These are phyloP conservation scores for Lithospermum erythrorhizon DNA, from an alignment of 257 asterid genomes.

Conservation along the genomic window DNA sequence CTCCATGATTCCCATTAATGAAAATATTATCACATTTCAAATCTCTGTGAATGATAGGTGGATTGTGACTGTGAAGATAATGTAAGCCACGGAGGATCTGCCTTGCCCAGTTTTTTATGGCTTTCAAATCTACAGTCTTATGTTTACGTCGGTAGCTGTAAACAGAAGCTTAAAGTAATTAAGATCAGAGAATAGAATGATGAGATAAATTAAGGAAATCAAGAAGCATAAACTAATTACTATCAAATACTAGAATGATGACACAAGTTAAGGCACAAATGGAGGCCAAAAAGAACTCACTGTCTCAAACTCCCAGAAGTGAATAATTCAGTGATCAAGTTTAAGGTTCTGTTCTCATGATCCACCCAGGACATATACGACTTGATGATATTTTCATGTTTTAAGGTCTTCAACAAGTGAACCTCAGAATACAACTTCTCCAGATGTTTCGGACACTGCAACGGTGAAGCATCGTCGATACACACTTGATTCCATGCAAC, in stretches of 20 bases:
- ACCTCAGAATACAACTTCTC: conserved; percentile 19
- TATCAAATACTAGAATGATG: background rate
- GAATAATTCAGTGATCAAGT: conserved; percentile 30
- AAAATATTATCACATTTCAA: conserved; percentile 25
- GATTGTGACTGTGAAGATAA: conserved; percentile 17
- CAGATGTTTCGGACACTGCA: background rate
- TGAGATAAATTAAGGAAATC: background rate
- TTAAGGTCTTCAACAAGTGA: conserved; percentile 19
- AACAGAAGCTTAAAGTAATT: background rate
- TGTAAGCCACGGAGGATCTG: conserved; percentile 19
- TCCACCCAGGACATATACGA: conserved; percentile 33
- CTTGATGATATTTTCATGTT: conserved; percentile 30
- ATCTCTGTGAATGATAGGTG: conserved; percentile 23
- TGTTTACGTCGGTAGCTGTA: conserved; percentile 14
- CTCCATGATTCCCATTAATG: conserved; percentile 21
- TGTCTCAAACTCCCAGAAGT: conserved; percentile 27
- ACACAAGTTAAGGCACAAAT: background rate
- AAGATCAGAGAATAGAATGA: background rate
- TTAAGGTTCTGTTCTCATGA: conserved; percentile 11
- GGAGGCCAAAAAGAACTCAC: background rate
- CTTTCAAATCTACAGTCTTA: conserved; percentile 13
- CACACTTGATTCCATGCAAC: conserved; percentile 33
- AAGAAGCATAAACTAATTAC: background rate
- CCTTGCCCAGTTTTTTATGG: conserved; percentile 22
- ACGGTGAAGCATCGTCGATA: conserved; percentile 6